phyloP scores from a whole-genome alignment of 495 filamentous ascomycete species.

The Aspergillus ellipticus region DNA sequence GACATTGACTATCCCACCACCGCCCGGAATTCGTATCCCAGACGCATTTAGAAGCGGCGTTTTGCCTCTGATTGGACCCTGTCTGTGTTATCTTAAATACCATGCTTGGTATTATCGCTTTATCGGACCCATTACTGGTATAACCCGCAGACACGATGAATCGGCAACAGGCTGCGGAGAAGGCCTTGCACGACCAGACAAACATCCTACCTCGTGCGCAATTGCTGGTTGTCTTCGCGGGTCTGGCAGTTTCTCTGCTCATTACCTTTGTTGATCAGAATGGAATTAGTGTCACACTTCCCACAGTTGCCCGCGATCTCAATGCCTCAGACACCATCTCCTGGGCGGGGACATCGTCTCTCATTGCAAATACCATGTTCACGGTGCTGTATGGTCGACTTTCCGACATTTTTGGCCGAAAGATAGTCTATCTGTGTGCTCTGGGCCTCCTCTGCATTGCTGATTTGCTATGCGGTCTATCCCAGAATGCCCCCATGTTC shows the following conservation, averaged over 20 bases:
- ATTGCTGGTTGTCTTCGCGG: constrained; percentile 54
- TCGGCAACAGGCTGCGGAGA: constrained; percentile 40
- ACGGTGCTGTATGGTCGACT: constrained; percentile 58
- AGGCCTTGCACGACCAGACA: constrained; percentile 48
- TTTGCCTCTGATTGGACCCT: not conserved
- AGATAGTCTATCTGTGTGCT: constrained; percentile 46
- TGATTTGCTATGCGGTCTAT: constrained; percentile 50
- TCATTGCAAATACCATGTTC: constrained; percentile 71
- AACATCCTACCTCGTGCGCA: constrained; percentile 55
- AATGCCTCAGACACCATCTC: constrained; percentile 57
- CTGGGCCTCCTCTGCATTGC: constrained; percentile 49
- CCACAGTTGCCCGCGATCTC: constrained; percentile 57
- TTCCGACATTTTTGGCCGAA: constrained; percentile 57
- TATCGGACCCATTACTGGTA: not conserved
- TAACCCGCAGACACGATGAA: constrained; percentile 23
- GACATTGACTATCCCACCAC: no score
- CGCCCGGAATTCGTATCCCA: no score
- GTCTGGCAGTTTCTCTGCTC: constrained; percentile 51
- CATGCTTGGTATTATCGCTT: not conserved
- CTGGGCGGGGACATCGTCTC: constrained; percentile 74
- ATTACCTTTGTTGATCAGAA: constrained; percentile 63
- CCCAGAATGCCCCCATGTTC: constrained; percentile 47
- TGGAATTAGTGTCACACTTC: constrained; percentile 56
- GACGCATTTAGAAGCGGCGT: no score
- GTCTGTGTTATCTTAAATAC: not conserved